phyloP scores from a whole-genome alignment of 352 stramenopile genomes.

The Globisporangium cystogenes region DNA sequence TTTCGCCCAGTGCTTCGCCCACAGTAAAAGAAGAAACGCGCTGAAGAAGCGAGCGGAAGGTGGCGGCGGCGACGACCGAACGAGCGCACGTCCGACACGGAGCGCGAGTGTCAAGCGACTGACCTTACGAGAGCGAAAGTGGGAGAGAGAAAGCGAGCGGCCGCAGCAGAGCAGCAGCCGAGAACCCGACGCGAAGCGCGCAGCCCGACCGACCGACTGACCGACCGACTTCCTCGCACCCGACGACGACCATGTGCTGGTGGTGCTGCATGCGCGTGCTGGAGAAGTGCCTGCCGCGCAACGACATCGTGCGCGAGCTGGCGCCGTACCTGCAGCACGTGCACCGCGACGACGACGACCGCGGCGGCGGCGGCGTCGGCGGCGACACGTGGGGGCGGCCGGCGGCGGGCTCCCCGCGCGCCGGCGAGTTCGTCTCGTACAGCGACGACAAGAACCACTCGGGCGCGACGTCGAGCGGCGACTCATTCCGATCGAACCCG shows the following conservation, averaged over 20 bases:
- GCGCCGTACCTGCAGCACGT: conserved; percentile 84
- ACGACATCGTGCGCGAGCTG: conserved; percentile 85
- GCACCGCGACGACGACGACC: conserved; percentile 69
- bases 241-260: conserved; percentile 54
- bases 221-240: too few relatives aligned
- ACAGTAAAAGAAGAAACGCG: conserved; percentile 7
- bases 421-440: conserved; percentile 39
- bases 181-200: background rate
- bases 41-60: conserved; percentile 5
- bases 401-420: conserved; percentile 24
- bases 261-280: conserved; percentile 87
- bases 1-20: too few relatives aligned
- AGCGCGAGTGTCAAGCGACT: too few relatives aligned
- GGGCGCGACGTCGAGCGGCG: conserved; percentile 41
- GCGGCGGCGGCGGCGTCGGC: background rate
- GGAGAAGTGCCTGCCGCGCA: conserved; percentile 80
- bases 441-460: conserved; percentile 42
- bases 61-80: background rate
- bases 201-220: background rate
- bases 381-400: conserved; percentile 37
- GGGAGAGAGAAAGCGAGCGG: too few relatives aligned
- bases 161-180: too few relatives aligned
- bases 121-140: too few relatives aligned
- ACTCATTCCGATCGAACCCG: conserved; percentile 53
- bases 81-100: too few relatives aligned